Conservation (phyloP, 2,329 filamentous ascomycete species). For the Capronia epimyces region DNA sequence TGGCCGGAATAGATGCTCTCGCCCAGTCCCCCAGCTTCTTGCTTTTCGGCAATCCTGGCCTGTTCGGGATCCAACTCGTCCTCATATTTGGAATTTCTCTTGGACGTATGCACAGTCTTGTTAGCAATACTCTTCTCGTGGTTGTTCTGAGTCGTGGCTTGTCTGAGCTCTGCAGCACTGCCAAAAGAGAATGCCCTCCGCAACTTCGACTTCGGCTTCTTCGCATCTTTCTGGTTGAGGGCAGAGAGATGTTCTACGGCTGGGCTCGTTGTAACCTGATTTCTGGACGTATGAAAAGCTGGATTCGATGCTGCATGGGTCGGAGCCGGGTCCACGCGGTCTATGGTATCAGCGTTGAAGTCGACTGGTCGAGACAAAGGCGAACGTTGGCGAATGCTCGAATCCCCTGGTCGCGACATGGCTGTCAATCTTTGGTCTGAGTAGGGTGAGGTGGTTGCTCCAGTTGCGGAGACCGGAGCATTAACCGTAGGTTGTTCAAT, state of each 20-base stretch:
- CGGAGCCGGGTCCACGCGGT: neutral
- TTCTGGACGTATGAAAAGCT: conserved; percentile 27
- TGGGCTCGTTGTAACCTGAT: conserved; percentile 47
- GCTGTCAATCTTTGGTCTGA: conserved; percentile 12
- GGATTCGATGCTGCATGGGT: neutral
- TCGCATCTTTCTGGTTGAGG: conserved; percentile 76
- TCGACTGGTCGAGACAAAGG: conserved; percentile 67
- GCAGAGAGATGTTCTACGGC: conserved; percentile 80
- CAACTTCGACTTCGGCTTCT: conserved; percentile 78
- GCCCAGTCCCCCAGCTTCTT: conserved; percentile 87
- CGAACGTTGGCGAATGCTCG: conserved; percentile 49
- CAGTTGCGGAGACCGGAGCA: neutral
- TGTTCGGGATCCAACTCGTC: conserved; percentile 81
- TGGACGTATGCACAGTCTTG: conserved; percentile 42
- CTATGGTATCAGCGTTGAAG: conserved; percentile 52
- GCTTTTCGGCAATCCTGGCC: conserved; percentile 80
- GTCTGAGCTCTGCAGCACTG: conserved; percentile 82
- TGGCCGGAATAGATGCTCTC: conserved; percentile 88
- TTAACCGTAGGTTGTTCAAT: conserved; percentile 3
- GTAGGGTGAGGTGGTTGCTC: conserved; percentile 1
- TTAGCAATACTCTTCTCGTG: conserved; percentile 39
- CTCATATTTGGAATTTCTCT: conserved; percentile 60
- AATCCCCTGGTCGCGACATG: conserved; percentile 13
- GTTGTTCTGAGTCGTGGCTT: conserved; percentile 62
- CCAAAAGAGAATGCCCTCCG: conserved; percentile 94